Evolutionary conservation across 257 asterid genomes (phyloP).

Genomic region (Dorcoceras hygrometricum): DNA sequence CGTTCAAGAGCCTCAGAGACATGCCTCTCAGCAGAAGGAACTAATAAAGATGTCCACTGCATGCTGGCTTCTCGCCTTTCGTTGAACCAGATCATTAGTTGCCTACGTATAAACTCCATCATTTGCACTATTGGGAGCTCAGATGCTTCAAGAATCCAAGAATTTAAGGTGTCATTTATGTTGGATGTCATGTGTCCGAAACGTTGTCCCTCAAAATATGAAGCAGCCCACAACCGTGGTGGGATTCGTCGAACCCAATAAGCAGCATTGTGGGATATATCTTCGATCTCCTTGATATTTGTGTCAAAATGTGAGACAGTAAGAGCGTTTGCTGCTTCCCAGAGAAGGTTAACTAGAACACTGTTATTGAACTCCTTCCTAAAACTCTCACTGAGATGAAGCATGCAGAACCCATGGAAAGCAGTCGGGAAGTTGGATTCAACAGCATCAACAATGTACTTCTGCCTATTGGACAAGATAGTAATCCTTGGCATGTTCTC

Average conservation of each 20-base stretch:
- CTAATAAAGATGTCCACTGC: conserved; percentile 60
- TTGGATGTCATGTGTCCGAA: conserved; percentile 57
- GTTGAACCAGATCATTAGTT: conserved; percentile 75
- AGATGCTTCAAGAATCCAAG: conserved; percentile 65
- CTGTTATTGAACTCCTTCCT: conserved; percentile 58
- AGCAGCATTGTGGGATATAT: conserved; percentile 55
- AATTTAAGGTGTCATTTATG: conserved; percentile 37
- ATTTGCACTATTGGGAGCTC: conserved; percentile 67
- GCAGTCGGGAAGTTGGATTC: conserved; percentile 69
- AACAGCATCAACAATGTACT: conserved; percentile 55
- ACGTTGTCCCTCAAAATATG: conserved; percentile 57
- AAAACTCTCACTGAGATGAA: conserved; percentile 59
- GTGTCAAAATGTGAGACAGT: conserved; percentile 42
- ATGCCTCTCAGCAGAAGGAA: conserved; percentile 56
- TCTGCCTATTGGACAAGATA: conserved; percentile 56
- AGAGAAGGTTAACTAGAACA: conserved; percentile 48
- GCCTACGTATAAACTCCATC: conserved; percentile 72
- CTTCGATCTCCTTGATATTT: conserved; percentile 46
- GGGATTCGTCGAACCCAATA: conserved; percentile 51
- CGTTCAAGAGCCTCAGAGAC: conserved; percentile 59
- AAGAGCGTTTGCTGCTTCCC: conserved; percentile 67
- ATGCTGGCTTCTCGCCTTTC: conserved; percentile 62
- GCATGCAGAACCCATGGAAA: conserved; percentile 71
- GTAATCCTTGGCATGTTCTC: conserved; percentile 75
- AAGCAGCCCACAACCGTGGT: conserved; percentile 57